Conservation (phyloP, 2,329 filamentous ascomycete species). For the Ceratocystis lukuohia region DNA sequence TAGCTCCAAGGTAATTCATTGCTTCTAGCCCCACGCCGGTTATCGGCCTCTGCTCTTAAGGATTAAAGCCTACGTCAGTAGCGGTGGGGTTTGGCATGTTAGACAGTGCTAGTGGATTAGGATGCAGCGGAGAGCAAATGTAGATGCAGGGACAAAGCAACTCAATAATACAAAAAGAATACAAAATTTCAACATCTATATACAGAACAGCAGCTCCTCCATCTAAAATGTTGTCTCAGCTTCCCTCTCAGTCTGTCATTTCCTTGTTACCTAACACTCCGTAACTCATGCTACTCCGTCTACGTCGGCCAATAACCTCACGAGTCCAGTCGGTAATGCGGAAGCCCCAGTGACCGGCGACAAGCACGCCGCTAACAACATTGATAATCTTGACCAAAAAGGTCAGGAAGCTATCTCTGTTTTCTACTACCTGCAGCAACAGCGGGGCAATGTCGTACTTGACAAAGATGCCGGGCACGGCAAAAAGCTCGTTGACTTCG, state of each 20-base stretch:
- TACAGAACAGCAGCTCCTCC: not conserved
- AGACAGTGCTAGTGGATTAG: no score
- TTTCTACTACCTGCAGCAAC: constrained; percentile 70
- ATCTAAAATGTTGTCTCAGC: not conserved
- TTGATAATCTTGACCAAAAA: constrained; percentile 79
- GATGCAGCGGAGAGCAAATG: not conserved
- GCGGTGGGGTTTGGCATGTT: no score
- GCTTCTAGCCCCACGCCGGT: constrained; percentile 14
- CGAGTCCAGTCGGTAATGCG: constrained; percentile 65
- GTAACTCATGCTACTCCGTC: constrained; percentile 31
- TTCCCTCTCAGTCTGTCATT: constrained; percentile 16
- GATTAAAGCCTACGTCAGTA: not conserved
- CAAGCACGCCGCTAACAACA: constrained; percentile 77
- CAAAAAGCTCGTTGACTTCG: constrained; percentile 47
- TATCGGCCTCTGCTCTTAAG: constrained; percentile 11
- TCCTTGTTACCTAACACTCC: constrained; percentile 39
- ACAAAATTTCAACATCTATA: not conserved
- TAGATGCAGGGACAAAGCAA: not conserved
- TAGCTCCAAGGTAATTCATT: constrained; percentile 3
- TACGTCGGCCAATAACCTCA: constrained; percentile 40
- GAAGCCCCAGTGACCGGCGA: constrained; percentile 87
- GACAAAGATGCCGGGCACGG: constrained; percentile 84
- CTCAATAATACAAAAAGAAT: not conserved
- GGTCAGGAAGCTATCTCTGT: constrained; percentile 57
- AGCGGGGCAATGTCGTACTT: constrained; percentile 99